These are phyloP conservation scores for Camellia oleifera DNA, from an alignment of 179 eudicot species.

Conservation along the genomic window DNA sequence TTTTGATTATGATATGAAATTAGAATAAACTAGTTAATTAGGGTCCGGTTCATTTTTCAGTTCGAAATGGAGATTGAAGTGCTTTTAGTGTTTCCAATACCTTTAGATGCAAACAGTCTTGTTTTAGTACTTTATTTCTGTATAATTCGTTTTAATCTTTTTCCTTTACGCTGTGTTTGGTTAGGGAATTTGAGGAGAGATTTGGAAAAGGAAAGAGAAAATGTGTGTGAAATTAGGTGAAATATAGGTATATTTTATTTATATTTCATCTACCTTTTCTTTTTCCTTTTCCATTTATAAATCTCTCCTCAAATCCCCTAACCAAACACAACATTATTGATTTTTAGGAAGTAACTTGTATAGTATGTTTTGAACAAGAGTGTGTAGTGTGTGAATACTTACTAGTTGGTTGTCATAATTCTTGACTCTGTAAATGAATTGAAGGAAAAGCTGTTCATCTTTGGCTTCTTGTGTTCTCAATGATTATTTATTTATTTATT, in stretches of 20 bases:
- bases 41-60: not conserved
- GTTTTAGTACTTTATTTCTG: not conserved
- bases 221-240: too few relatives aligned
- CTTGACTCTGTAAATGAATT: slow-evolving; percentile 9
- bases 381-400: not conserved
- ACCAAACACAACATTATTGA: not conserved
- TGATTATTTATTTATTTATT: not conserved
- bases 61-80: slow-evolving; percentile 4
- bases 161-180: too few relatives aligned
- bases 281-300: not conserved
- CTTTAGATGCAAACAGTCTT: not conserved
- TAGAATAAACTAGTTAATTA: slow-evolving; percentile 11
- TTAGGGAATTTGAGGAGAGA: too few relatives aligned
- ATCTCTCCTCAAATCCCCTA: too few relatives aligned
- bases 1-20: not conserved
- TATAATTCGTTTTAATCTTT: not conserved
- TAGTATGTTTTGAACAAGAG: not conserved
- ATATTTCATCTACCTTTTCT: too few relatives aligned
- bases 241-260: too few relatives aligned
- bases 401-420: not conserved
- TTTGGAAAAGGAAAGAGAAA: too few relatives aligned
- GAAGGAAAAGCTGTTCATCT: not conserved
- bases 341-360: not conserved
- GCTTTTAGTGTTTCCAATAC: not conserved
- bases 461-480: not conserved